Evolutionary conservation across 352 stramenopile genomes (phyloP).

Genomic region (Phytophthora nicotianae): DNA sequence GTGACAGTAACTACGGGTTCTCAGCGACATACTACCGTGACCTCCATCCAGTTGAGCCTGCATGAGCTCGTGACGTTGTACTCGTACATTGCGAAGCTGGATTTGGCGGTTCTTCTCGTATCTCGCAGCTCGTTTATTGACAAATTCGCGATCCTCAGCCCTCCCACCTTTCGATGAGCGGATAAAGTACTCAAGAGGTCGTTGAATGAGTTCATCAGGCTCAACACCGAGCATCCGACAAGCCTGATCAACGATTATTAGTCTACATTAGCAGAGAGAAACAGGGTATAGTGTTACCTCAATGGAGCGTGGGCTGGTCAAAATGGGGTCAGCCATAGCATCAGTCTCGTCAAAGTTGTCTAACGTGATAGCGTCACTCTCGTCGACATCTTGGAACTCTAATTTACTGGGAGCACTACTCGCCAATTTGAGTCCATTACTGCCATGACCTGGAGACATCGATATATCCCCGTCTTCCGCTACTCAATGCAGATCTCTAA

Average conservation of each 20-base stretch:
- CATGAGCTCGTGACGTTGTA: slow-evolving; percentile 62
- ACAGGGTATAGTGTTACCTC: slow-evolving; percentile 20
- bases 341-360: slow-evolving; percentile 74
- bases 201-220: slow-evolving; percentile 62
- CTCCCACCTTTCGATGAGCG: slow-evolving; percentile 16
- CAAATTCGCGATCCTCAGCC: slow-evolving; percentile 42
- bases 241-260: slow-evolving; percentile 33
- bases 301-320: slow-evolving; percentile 74
- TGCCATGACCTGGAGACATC: slow-evolving; percentile 13
- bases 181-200: slow-evolving; percentile 67
- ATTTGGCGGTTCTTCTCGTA: slow-evolving; percentile 65
- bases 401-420: slow-evolving; percentile 3
- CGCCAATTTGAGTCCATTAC: slow-evolving; percentile 13
- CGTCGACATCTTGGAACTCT: slow-evolving; percentile 6
- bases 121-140: slow-evolving; percentile 56
- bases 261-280: background rate
- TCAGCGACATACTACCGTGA: slow-evolving; percentile 55
- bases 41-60: slow-evolving; percentile 52
- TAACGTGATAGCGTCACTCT: slow-evolving; percentile 39
- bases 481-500: slow-evolving; percentile 6
- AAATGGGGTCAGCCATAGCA: slow-evolving; percentile 35
- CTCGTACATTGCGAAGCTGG: slow-evolving; percentile 55
- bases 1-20: slow-evolving; percentile 59
- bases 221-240: slow-evolving; percentile 80
- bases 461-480: background rate